Base-by-base conservation (phyloP, 106 monocot species). In the Acorus calamus region DNA sequence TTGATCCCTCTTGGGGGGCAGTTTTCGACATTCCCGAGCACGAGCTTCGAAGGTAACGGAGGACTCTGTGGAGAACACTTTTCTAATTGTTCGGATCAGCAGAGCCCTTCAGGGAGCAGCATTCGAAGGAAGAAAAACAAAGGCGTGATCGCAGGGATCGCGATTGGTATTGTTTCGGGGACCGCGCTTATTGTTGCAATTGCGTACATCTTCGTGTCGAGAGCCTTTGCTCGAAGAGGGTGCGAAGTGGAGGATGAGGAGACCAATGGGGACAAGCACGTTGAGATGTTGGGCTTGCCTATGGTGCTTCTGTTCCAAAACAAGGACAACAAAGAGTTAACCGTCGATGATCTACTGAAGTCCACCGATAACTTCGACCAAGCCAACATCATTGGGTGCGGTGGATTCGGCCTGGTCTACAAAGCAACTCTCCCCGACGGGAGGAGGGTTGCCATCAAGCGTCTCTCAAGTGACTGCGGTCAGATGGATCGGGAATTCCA, bases 1-100 rank as follows among this genome's bases (percentile, higher is more conserved):
- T 41, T 52, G 3, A 69, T 84, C 44, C 83, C 83, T 0, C 47
- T 53, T 0, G 76, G 66, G 3, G 66, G 76, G 5, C 83, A 84
- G 14, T 83, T 83, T 72, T 73, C 69, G 8, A 83, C 83, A 8
- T 83, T 83, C 68, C 51, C 76, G 3, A 11, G 11, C 6, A 7
- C 59, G 8, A 59, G 69, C 28, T 83, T 79, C 28, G 55, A 48
- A 1, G 78, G 75, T 3, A 79, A 79, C 61, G 55, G 63, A 8
- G 60, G 62, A 12, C 55, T 79, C 45, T 74, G 79, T 55, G 68
- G 73, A 49, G 60, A 62, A 52, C 59, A 62, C 42, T 64, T 51
- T n/a, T 51, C 64, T 47, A 41, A 70, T 41, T 80, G 80, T 44
- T 50, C 63, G 53, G 9, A 50, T 8, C 7, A 28, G 28, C 28